phyloP scores from a whole-genome alignment of 2,329 filamentous ascomycete species.

The Cadophora sp. region DNA sequence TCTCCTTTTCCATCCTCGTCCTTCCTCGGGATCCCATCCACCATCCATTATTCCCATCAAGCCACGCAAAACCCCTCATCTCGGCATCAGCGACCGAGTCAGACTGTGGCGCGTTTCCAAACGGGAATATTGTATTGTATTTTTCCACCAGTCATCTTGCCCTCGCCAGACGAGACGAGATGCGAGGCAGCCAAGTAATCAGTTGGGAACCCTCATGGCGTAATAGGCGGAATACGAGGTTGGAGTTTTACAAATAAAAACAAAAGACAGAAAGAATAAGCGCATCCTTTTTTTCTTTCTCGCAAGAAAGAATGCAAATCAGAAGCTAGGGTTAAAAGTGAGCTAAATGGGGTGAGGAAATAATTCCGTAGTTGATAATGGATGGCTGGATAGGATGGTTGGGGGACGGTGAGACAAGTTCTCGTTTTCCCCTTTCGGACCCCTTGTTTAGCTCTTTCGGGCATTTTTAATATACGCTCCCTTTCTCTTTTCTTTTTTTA shows the following conservation, averaged over 20 bases:
- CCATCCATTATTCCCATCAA: not conserved
- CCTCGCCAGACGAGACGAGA: not conserved
- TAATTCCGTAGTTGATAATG: too few relatives aligned
- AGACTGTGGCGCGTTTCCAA: not conserved
- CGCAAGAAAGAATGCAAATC: not conserved
- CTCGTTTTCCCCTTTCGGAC: constrained; percentile 11
- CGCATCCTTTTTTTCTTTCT: not conserved
- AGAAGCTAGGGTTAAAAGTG: too few relatives aligned
- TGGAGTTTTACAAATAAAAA: not conserved
- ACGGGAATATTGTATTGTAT: not conserved
- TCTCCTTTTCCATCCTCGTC: too few relatives aligned
- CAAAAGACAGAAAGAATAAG: too few relatives aligned
- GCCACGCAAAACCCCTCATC: constrained; percentile 2
- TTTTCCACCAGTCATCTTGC: constrained; percentile 1
- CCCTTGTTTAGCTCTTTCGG: not conserved
- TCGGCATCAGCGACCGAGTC: constrained; percentile 13
- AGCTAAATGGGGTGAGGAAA: too few relatives aligned
- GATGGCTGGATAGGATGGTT: constrained; percentile 6
- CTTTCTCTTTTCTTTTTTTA: not conserved
- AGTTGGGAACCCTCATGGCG: too few relatives aligned
- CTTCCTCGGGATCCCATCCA: too few relatives aligned
- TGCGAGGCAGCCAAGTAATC: too few relatives aligned
- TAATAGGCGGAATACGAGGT: constrained; percentile 4
- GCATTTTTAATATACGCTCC: not conserved
- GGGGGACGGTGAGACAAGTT: constrained; percentile 1